A percentile compares a stretch with the other conserved stretches of the same genome.
Evolutionary conservation across 768 basidiomycete genomes (phyloP).

Genomic region (Leucosporidium yakuticum): DNA sequence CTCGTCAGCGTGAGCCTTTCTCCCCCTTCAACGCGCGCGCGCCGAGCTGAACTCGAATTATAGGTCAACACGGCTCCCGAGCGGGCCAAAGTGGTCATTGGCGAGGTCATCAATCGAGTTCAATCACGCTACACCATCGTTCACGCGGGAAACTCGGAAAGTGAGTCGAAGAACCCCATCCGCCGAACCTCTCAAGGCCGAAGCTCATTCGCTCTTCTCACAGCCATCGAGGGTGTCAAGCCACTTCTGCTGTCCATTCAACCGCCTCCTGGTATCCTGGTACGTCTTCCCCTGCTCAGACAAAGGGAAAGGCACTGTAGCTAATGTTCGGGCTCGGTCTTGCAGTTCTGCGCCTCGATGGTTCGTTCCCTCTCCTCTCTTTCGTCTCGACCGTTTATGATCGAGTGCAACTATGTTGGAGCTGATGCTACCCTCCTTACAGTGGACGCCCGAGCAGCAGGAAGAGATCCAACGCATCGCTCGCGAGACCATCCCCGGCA

Average conservation of each 20-base stretch:
- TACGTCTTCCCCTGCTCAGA: background rate
- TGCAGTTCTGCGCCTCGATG: conserved; percentile 29
- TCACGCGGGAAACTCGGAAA: conserved; percentile 40
- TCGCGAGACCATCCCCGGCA: conserved; percentile 38
- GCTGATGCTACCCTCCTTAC: background rate
- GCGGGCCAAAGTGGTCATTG: conserved; percentile 40
- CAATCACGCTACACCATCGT: conserved; percentile 38
- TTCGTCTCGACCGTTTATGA: background rate
- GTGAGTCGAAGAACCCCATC: too few species aligned
- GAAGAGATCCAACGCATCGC: conserved; percentile 40
- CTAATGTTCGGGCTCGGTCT: background rate
- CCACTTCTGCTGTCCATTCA: conserved; percentile 38
- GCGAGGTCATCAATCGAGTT: conserved; percentile 34
- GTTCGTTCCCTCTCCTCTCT: conserved; percentile 19
- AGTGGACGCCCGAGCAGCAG: conserved; percentile 43
- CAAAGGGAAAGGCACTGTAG: too few species aligned
- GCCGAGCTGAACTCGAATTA: too few species aligned
- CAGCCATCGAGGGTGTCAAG: conserved; percentile 40
- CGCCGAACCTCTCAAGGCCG: too few species aligned
- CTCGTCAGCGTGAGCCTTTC: conserved; percentile 23
- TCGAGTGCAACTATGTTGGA: background rate
- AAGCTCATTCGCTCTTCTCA: background rate
- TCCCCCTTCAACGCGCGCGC: too few species aligned
- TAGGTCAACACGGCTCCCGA: conserved; percentile 43
- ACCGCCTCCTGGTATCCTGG: conserved; percentile 33